Evolutionary conservation across 306 rosid species (phyloP).

Genomic region (Trifolium fragiferum): DNA sequence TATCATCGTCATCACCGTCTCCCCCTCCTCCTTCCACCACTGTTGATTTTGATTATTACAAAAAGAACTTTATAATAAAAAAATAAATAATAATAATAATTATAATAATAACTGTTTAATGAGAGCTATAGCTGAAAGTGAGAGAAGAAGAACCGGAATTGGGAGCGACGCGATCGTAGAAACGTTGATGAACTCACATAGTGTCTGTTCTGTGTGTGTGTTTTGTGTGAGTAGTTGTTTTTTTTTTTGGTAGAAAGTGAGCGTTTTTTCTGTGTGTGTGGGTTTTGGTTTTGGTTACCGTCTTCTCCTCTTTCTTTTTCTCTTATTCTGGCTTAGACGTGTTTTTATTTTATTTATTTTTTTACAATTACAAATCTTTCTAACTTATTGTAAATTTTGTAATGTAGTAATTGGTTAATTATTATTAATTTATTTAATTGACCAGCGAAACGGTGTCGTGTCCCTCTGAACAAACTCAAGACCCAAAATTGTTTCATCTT

Average conservation of each 20-base stretch:
- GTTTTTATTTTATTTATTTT: not conserved
- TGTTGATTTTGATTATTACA: not conserved
- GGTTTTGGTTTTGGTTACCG: not conserved
- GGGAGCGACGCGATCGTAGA: not conserved
- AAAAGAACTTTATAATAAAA: not conserved
- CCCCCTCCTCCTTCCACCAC: not conserved
- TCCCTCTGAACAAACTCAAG: not conserved
- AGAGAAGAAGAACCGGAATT: not conserved
- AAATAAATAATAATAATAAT: not conserved
- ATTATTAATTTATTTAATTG: not conserved
- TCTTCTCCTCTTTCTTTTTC: not conserved
- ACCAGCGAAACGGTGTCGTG: constrained; percentile 12
- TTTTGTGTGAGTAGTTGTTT: not conserved
- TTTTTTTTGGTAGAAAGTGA: not conserved
- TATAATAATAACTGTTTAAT: not conserved
- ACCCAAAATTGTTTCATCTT: not conserved
- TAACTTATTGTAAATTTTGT: too few relatives aligned
- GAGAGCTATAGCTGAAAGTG: not conserved
- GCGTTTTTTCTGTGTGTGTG: not conserved
- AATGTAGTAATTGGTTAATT: too few relatives aligned
- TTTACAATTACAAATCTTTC: too few relatives aligned
- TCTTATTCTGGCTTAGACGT: not conserved
- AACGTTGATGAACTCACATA: not conserved
- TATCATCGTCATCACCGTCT: not conserved
- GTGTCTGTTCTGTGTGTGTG: not conserved